Percentiles rank a stretch among this genome's conserved stretches.
Conservation (phyloP, 2,329 filamentous ascomycete species). For the Hymenotorrendiella dingleyae region DNA sequence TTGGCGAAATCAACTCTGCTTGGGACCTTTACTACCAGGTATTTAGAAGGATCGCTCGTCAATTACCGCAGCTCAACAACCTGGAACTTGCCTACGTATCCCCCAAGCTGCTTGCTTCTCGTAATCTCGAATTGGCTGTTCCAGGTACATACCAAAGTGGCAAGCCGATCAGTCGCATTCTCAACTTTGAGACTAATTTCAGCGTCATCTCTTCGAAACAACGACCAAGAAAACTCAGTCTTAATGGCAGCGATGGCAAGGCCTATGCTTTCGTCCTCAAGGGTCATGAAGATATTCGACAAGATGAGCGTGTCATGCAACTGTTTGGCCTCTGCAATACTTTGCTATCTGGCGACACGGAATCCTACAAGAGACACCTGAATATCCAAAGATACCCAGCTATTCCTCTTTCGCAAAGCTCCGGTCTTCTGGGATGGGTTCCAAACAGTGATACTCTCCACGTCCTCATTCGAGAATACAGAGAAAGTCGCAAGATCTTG, state of each 20-base stretch:
- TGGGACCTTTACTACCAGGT: slow-evolving; percentile 99
- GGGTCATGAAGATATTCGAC: slow-evolving; percentile 98
- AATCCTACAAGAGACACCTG: slow-evolving; percentile 94
- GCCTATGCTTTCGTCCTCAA: slow-evolving; percentile 89
- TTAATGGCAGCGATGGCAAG: slow-evolving; percentile 82
- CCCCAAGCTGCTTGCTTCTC: slow-evolving; percentile 79
- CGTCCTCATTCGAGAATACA: slow-evolving; percentile 93
- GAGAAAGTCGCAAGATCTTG: slow-evolving; percentile 92
- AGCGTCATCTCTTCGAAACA: slow-evolving; percentile 97
- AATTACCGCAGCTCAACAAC: slow-evolving; percentile 85
- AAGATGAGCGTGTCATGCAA: slow-evolving; percentile 99
- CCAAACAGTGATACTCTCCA: slow-evolving; percentile 97
- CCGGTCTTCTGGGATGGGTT: slow-evolving; percentile 91
- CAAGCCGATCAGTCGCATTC: slow-evolving; percentile 72
- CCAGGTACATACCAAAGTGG: slow-evolving; percentile 87
- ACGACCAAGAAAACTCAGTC: slow-evolving; percentile 79
- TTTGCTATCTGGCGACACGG: slow-evolving; percentile 83
- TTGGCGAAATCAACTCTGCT: slow-evolving; percentile 92
- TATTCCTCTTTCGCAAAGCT: slow-evolving; percentile 96
- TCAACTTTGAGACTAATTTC: slow-evolving; percentile 83
- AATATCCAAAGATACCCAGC: slow-evolving; percentile 94
- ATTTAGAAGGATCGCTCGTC: slow-evolving; percentile 89
- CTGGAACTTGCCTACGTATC: slow-evolving; percentile 96
- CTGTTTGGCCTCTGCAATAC: slow-evolving; percentile 97
- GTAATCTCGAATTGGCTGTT: slow-evolving; percentile 86